Percentiles rank a stretch among this genome's conserved stretches.
Conservation (phyloP, 2,329 filamentous ascomycete species). For the Aaosphaeria pasadenensis region DNA sequence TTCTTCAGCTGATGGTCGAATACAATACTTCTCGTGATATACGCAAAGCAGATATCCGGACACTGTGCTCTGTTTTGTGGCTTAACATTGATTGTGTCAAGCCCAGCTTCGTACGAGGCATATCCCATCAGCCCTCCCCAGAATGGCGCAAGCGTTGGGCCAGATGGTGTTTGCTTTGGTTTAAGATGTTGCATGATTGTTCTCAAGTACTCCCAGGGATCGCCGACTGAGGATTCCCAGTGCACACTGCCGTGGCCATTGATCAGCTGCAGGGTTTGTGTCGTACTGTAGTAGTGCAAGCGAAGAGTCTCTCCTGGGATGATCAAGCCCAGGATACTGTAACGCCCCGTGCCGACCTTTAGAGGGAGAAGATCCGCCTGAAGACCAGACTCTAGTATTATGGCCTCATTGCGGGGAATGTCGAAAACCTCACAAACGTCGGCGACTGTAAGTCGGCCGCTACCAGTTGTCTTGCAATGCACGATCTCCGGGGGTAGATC, state of each 20-base stretch:
- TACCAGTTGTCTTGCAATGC: constrained; percentile 32
- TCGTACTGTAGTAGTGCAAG: constrained; percentile 31
- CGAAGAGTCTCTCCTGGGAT: constrained; percentile 50
- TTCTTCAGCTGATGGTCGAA: constrained; percentile 66
- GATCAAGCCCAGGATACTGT: constrained; percentile 71
- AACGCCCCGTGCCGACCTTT: constrained; percentile 55
- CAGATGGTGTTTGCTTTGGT: constrained; percentile 20
- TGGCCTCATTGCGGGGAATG: constrained; percentile 32
- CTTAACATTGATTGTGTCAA: constrained; percentile 57
- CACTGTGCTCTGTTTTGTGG: constrained; percentile 37
- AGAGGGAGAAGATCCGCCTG: constrained; percentile 40
- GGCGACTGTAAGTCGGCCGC: constrained; percentile 33
- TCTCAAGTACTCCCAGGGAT: constrained; percentile 42
- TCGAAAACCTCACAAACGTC: constrained; percentile 36
- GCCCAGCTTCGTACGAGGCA: constrained; percentile 78
- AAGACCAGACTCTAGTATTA: constrained; percentile 48
- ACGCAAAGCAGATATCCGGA: constrained; percentile 73
- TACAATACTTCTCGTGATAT: constrained; percentile 74
- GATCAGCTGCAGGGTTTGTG: constrained; percentile 23
- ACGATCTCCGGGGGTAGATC: constrained; percentile 25
- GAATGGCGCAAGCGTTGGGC: constrained; percentile 55
- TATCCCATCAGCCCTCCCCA: constrained; percentile 83
- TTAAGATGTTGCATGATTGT: constrained; percentile 35
- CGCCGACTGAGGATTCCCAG: constrained; percentile 19
- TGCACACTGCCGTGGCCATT: constrained; percentile 25